Conservation (phyloP, 1,284 basidiomycete species). For the Termitomyces sp. region DNA sequence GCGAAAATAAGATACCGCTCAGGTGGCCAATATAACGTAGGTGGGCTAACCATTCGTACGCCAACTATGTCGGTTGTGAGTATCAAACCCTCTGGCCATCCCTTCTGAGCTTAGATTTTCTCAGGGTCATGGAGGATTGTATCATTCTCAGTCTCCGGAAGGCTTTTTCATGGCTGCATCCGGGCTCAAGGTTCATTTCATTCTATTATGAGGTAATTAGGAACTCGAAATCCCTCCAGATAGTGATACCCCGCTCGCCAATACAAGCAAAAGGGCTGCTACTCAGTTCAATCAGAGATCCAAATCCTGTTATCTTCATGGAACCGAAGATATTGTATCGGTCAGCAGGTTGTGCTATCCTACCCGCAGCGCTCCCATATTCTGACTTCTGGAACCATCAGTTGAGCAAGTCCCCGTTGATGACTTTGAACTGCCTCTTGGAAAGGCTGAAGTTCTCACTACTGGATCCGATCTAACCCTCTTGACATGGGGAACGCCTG, state of each 20-base stretch:
- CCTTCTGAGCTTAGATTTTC: neutral
- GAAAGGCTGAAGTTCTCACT: slow-evolving; percentile 70
- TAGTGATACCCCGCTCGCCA: slow-evolving; percentile 89
- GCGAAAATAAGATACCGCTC: slow-evolving; percentile 91
- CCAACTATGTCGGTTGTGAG: slow-evolving; percentile 80
- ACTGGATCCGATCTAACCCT: slow-evolving; percentile 82
- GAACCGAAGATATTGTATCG: slow-evolving; percentile 92
- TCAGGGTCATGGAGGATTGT: slow-evolving; percentile 85
- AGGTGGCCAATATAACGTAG: slow-evolving; percentile 79
- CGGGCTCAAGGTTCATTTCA: slow-evolving; percentile 70
- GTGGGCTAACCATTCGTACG: slow-evolving; percentile 82
- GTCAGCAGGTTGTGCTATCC: slow-evolving; percentile 50
- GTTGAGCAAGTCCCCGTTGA: slow-evolving; percentile 91
- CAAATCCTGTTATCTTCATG: slow-evolving; percentile 92
- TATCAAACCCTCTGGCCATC: slow-evolving; percentile 8
- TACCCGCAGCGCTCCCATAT: neutral
- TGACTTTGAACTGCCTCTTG: slow-evolving; percentile 81
- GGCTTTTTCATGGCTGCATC: slow-evolving; percentile 91
- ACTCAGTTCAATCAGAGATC: slow-evolving; percentile 81
- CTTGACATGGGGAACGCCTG: slow-evolving; percentile 87
- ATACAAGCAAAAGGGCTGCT: slow-evolving; percentile 93
- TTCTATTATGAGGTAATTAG: slow-evolving; percentile 1
- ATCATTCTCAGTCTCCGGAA: slow-evolving; percentile 93
- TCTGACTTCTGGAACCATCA: slow-evolving; percentile 19
- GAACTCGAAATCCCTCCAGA: slow-evolving; percentile 32